These are phyloP conservation scores for Phytophthora cryptogea DNA, from an alignment of 352 stramenopile genomes.

Conservation along the genomic window DNA sequence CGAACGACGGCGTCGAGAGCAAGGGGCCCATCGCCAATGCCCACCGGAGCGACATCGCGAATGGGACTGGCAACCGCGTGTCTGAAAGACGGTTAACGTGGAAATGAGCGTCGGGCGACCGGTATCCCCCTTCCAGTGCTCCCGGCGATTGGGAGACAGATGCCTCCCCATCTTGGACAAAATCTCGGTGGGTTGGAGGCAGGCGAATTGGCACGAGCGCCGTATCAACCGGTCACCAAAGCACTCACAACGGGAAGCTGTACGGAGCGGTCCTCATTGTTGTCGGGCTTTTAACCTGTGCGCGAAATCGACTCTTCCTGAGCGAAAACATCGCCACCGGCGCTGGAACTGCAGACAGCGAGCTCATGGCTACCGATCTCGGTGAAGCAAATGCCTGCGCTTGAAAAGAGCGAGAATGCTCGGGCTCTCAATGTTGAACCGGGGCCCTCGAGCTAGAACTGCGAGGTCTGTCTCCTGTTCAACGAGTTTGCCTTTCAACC, in stretches of 20 bases:
- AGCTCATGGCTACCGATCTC: constrained; percentile 12
- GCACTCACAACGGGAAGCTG: constrained; percentile 21
- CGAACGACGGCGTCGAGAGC: constrained; percentile 11
- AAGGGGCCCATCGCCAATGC: constrained; percentile 12
- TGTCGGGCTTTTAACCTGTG: constrained; percentile 12
- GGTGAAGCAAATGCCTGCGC: constrained; percentile 20
- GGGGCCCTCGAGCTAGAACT: too few relatives aligned
- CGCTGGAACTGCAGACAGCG: background rate
- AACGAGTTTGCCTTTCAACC: background rate
- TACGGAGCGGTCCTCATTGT: constrained; percentile 17
- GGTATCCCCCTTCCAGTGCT: constrained; percentile 10
- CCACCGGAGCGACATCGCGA: constrained; percentile 24
- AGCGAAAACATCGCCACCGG: background rate
- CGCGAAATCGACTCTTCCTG: constrained; percentile 12
- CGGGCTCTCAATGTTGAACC: background rate
- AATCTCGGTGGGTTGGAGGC: constrained; percentile 30
- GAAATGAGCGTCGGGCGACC: constrained; percentile 27
- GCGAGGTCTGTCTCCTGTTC: background rate
- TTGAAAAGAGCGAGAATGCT: constrained; percentile 26
- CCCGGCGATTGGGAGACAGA: constrained; percentile 34
- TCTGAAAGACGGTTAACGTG: constrained; percentile 13
- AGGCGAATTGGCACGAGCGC: constrained; percentile 19
- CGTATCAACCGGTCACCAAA: constrained; percentile 24
- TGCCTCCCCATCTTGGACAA: constrained; percentile 25
- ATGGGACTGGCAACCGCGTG: background rate